Percentiles rank a stretch among this genome's conserved stretches.
These are phyloP conservation scores for Cyberlindnera amylophila DNA, from an alignment of 805 yeast genomes.

Conservation along the genomic window DNA sequence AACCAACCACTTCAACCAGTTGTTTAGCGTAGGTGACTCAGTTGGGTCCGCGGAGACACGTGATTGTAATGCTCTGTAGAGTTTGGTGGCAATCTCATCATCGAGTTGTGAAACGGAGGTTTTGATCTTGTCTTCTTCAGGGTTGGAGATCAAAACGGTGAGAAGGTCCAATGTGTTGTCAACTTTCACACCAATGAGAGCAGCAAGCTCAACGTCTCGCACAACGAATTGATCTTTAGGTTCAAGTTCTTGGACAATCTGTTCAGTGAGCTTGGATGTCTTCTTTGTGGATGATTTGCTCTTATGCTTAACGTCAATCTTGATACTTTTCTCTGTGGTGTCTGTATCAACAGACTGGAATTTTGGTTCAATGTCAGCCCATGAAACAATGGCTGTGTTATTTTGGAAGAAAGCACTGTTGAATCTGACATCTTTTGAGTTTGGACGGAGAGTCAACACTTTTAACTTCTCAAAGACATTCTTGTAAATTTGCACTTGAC, in stretches of 20 bases:
- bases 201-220: slow-evolving; percentile 21
- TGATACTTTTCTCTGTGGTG: slow-evolving; percentile 18
- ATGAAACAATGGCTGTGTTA: slow-evolving; percentile 29
- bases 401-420: slow-evolving; percentile 22
- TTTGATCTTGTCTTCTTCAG: slow-evolving; percentile 39
- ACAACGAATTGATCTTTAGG: slow-evolving; percentile 26
- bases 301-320: slow-evolving; percentile 26
- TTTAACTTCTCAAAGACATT: slow-evolving; percentile 12
- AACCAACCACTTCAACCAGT: slow-evolving; percentile 82
- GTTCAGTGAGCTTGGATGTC: slow-evolving; percentile 21
- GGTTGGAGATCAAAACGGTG: slow-evolving; percentile 21
- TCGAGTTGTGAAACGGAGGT: slow-evolving; percentile 36
- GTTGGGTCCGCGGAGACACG: slow-evolving; percentile 43
- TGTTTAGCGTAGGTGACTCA: slow-evolving; percentile 37
- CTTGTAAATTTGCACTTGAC: slow-evolving; percentile 33
- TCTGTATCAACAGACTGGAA: slow-evolving; percentile 29
- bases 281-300: slow-evolving; percentile 3
- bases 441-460: slow-evolving; percentile 18
- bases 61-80: slow-evolving; percentile 46
- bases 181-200: slow-evolving; percentile 12
- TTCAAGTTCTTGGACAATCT: slow-evolving; percentile 26
- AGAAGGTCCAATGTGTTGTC: slow-evolving; percentile 28
- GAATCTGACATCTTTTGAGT: slow-evolving; percentile 26
- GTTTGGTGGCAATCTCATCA: slow-evolving; percentile 36
- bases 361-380: slow-evolving; percentile 38